Percentiles rank a stretch among this genome's conserved stretches.
These are phyloP conservation scores for Syzygium oleosum DNA, from an alignment of 345 rosid species.

Conservation along the genomic window DNA sequence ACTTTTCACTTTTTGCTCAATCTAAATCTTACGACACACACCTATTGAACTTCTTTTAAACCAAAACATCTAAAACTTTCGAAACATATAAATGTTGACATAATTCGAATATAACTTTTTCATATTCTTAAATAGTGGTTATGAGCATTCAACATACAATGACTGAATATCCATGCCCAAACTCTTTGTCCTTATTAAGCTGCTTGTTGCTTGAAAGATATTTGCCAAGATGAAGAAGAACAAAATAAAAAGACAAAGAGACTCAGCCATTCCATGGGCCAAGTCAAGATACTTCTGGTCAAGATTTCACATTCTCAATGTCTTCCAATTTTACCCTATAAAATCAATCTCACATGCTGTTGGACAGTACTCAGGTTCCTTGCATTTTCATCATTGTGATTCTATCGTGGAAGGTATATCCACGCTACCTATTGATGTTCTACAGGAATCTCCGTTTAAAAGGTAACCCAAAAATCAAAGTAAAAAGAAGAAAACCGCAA, in stretches of 20 bases:
- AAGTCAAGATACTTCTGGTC: background rate
- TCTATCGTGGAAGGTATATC: background rate
- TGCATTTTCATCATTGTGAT: background rate
- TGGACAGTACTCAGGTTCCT: background rate
- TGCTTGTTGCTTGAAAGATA: background rate
- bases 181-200: background rate
- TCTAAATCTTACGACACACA: background rate
- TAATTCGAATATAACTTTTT: background rate
- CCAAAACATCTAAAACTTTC: background rate
- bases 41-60: background rate
- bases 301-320: background rate
- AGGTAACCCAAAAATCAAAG: background rate
- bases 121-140: background rate
- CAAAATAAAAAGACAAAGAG: background rate
- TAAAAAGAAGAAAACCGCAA: background rate
- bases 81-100: background rate
- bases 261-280: background rate
- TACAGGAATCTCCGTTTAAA: background rate
- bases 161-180: background rate
- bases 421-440: background rate
- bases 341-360: background rate
- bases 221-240: background rate
- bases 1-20: background rate
- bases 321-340: background rate
- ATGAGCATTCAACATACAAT: background rate